Percentiles rank a stretch among this genome's conserved stretches.
Evolutionary conservation across 2,329 filamentous ascomycete species (phyloP).

Genomic region (Aspergillaceae sp.): DNA sequence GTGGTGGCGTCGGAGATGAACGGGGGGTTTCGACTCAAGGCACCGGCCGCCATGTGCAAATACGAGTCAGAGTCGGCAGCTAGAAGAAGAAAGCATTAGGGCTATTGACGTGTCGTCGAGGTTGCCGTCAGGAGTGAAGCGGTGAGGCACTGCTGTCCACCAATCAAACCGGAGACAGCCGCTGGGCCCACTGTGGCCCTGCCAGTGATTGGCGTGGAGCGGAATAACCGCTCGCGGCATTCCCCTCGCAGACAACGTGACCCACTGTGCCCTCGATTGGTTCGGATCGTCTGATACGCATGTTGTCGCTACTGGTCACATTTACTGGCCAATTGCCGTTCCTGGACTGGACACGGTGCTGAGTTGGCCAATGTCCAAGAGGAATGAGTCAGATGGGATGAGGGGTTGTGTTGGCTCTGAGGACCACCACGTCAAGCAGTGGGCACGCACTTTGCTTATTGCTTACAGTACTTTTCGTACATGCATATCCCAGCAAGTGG

Average conservation of each 20-base stretch:
- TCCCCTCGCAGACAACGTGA: not conserved
- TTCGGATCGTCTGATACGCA: not conserved
- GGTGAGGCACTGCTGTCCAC: not conserved
- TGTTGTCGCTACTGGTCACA: no score
- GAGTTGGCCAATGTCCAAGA: not conserved
- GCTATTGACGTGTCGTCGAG: not conserved
- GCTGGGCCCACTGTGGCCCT: not conserved
- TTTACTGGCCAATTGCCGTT: no score
- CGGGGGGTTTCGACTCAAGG: not conserved
- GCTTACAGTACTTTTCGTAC: no score
- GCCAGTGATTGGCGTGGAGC: not conserved
- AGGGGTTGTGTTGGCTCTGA: not conserved
- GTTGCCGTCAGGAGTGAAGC: not conserved
- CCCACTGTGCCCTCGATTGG: not conserved
- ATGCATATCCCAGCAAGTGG: no score
- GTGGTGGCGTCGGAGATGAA: not conserved
- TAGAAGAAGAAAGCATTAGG: no score
- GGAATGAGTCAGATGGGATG: not conserved
- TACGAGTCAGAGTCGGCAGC: no score
- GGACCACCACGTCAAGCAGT: not conserved
- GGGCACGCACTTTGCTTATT: not conserved
- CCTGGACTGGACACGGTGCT: no score
- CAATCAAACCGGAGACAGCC: not conserved
- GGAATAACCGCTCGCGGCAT: not conserved
- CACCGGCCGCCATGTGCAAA: no score